Evolutionary conservation across 345 rosid genomes (phyloP), one percentile per base, ranked within the genome.

Genomic region (Trapa incisa): DNA sequence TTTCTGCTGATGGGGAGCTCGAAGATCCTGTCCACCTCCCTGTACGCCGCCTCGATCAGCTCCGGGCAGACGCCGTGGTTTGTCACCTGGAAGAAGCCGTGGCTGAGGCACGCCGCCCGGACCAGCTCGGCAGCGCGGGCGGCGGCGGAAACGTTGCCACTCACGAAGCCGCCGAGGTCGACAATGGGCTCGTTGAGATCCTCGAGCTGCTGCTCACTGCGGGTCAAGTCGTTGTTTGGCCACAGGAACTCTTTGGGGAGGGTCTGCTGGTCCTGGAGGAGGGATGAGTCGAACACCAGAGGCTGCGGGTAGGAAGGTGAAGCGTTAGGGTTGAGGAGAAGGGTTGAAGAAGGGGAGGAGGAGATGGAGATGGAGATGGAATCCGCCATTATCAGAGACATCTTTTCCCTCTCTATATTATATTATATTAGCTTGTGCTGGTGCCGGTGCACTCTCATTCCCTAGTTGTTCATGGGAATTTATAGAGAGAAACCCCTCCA

Each of bases 11-110:
- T 54, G 1, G 92, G 83, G 0, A 84, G 80, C 71, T 73, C 78
- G 38, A 82, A 84, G 13, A 84, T 74, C 1, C 68, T 35, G 35
- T 72, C 89, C 1, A 72, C 65, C 41, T 71, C 84, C 3, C 71
- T 67, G 33, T 81, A 56, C 0, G 87, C 87, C 9, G 75, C 77
- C 1, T 16, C 29, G 15, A 84, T 67, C 47, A 86, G 86, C 36
- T 54, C 57, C 0, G 67, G 62, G 43, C 83, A 83, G 3, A 86
- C 74, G 0, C 89, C 92, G 37, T 86, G 92, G 71, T 78, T 82
- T 32, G 65, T 79, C 2, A 86, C 86, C 43, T 80, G 89, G 68
- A 86, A 86, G 76, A 82, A 81, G 35, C 92, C 92, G 61, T 86
- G 92, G 67, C 48, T 78, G 41, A 39, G 33, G 75, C 92, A 86